These are phyloP conservation scores for Cryptococcus sp. DNA, from an alignment of 1,284 basidiomycete species.

Conservation along the genomic window DNA sequence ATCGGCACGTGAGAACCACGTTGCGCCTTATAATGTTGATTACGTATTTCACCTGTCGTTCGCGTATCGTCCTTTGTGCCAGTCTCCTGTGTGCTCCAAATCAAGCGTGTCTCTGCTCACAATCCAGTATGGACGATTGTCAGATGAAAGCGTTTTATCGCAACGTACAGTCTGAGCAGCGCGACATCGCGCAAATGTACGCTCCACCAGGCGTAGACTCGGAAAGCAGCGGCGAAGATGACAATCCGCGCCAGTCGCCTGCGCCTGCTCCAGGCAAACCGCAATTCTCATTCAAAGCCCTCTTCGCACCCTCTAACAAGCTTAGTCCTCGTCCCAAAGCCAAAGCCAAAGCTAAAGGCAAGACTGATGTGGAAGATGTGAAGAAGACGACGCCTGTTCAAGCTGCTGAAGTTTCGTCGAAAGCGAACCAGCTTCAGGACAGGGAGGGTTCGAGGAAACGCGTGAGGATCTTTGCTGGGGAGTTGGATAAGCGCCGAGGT, in stretches of 20 bases:
- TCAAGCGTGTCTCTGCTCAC: neutral
- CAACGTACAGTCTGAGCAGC: neutral
- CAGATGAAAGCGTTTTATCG: no score
- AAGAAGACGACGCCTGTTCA: conserved; percentile 4
- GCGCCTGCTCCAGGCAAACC: neutral
- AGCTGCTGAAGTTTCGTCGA: conserved; percentile 5
- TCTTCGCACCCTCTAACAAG: conserved; percentile 9
- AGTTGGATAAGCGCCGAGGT: conserved; percentile 8
- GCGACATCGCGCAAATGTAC: no score
- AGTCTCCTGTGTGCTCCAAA: neutral
- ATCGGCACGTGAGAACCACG: no score
- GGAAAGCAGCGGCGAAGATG: conserved; percentile 16
- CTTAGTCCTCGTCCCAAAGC: neutral
- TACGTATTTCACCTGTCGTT: neutral
- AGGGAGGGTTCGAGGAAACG: conserved; percentile 8
- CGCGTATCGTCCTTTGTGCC: neutral
- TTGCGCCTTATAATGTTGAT: no score
- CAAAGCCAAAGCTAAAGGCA: neutral
- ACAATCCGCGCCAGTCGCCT: conserved; percentile 11
- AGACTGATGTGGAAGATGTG: neutral
- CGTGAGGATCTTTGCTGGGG: conserved; percentile 18
- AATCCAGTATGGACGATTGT: no score
- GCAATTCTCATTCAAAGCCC: conserved; percentile 15
- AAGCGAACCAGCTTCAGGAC: neutral
- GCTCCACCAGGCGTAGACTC: conserved; percentile 21